Evolutionary conservation across 257 asterid genomes (phyloP).

Genomic region (Solanum pennellii): DNA sequence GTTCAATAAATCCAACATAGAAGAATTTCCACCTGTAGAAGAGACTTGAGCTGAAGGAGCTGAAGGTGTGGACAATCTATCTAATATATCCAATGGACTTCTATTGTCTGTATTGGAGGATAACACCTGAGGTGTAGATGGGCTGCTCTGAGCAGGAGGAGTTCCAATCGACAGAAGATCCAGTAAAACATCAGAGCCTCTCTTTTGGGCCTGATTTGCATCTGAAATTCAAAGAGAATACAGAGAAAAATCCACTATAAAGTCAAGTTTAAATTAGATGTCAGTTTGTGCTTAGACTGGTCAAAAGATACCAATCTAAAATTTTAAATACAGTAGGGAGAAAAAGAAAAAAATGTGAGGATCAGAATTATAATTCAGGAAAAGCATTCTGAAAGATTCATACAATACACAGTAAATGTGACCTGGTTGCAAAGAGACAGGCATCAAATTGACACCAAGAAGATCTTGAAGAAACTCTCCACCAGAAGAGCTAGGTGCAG

Average conservation of each 20-base stretch:
- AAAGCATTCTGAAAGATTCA: neutral
- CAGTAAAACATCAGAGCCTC: constrained; percentile 58
- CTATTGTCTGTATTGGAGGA: constrained; percentile 45
- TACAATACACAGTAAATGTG: neutral
- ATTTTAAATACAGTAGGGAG: neutral
- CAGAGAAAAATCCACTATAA: neutral
- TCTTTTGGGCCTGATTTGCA: constrained; percentile 41
- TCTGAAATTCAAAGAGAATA: constrained; percentile 31
- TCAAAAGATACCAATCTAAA: neutral
- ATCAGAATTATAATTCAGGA: neutral
- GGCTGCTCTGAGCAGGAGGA: constrained; percentile 51
- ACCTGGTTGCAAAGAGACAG: constrained; percentile 58
- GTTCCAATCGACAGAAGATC: constrained; percentile 90
- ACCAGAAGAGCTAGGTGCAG: constrained; percentile 64
- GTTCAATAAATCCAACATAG: constrained; percentile 79
- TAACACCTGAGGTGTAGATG: constrained; percentile 36
- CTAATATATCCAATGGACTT: constrained; percentile 40
- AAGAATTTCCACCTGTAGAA: constrained; percentile 46
- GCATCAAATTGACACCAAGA: constrained; percentile 65
- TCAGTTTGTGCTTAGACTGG: neutral
- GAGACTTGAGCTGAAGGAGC: constrained; percentile 30
- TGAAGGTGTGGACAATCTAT: constrained; percentile 42
- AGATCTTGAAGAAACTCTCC: constrained; percentile 88
- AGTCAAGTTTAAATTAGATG: neutral
- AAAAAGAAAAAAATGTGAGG: neutral